Percentiles rank a stretch among this genome's conserved stretches.
Evolutionary conservation across 2,329 filamentous ascomycete genomes (phyloP).

Genomic region (Microcyclosporella mali): DNA sequence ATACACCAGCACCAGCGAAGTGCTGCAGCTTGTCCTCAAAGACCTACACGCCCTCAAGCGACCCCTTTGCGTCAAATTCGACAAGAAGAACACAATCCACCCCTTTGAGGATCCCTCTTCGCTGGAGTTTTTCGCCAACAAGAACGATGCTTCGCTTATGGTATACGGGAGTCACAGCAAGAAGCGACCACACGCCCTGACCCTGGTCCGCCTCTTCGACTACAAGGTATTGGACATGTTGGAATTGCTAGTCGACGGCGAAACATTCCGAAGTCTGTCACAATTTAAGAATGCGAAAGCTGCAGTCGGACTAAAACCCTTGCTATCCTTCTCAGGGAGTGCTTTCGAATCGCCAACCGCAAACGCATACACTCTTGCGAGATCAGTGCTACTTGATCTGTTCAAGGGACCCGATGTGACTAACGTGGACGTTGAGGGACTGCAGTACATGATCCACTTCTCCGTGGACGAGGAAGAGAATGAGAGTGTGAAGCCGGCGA

Average conservation of each 20-base stretch:
- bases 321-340: slow-evolving; percentile 85
- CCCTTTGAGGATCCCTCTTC: slow-evolving; percentile 86
- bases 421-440: slow-evolving; percentile 87
- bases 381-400: slow-evolving; percentile 81
- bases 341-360: slow-evolving; percentile 76
- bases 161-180: slow-evolving; percentile 82
- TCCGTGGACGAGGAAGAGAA: slow-evolving; percentile 57
- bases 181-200: slow-evolving; percentile 90
- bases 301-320: slow-evolving; percentile 75
- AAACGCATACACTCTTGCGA: slow-evolving; percentile 76
- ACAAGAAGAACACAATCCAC: slow-evolving; percentile 93
- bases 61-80: slow-evolving; percentile 81
- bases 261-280: slow-evolving; percentile 61
- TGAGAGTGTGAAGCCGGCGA: slow-evolving; percentile 38
- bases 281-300: slow-evolving; percentile 63
- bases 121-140: slow-evolving; percentile 91
- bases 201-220: slow-evolving; percentile 73
- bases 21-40: slow-evolving; percentile 74
- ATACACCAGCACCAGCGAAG: slow-evolving; percentile 75
- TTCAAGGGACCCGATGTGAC: slow-evolving; percentile 76
- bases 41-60: slow-evolving; percentile 81
- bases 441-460: slow-evolving; percentile 84
- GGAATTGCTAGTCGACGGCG: slow-evolving; percentile 75
- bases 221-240: slow-evolving; percentile 92
- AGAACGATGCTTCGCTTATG: slow-evolving; percentile 86